Evolutionary conservation across 2,329 filamentous ascomycete species (phyloP).

Genomic region (Juglanconis sp.): DNA sequence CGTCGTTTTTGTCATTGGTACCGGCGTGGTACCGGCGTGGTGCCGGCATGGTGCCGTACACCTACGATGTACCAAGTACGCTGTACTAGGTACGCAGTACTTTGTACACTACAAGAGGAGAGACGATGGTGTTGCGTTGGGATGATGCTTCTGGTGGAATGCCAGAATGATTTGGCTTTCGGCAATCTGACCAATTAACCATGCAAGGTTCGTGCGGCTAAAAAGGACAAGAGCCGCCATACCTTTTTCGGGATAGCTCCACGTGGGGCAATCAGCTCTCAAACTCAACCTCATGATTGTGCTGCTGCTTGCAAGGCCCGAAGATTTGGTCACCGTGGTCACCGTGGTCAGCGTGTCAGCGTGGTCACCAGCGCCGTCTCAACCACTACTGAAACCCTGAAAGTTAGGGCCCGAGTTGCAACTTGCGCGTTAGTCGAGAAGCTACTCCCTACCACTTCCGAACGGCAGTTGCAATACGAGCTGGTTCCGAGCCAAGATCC

Average conservation of each 20-base stretch:
- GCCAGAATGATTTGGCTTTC: background rate
- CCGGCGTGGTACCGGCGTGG: too few relatives aligned
- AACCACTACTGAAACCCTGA: constrained; percentile 7
- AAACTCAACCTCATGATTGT: constrained; percentile 7
- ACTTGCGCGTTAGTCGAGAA: background rate
- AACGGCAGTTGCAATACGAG: constrained; percentile 12
- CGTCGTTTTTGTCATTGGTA: too few relatives aligned
- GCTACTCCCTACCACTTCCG: background rate
- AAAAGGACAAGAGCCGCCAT: background rate
- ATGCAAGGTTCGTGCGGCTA: background rate
- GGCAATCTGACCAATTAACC: background rate
- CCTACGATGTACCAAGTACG: too few relatives aligned
- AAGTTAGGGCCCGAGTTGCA: background rate
- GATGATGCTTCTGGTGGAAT: background rate
- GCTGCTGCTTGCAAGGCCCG: background rate
- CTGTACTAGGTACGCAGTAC: too few relatives aligned
- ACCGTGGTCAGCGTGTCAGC: too few relatives aligned
- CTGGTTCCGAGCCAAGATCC: background rate
- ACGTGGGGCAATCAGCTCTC: constrained; percentile 4
- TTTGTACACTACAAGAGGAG: too few relatives aligned
- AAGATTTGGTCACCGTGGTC: background rate
- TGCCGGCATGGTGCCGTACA: too few relatives aligned
- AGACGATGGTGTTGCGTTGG: too few relatives aligned
- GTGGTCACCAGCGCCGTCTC: background rate
- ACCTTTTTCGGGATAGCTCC: background rate